A percentile compares a stretch with the other conserved stretches of the same genome.
phyloP scores from a whole-genome alignment of 1,284 basidiomycete genomes.

The Cerrena zonata region DNA sequence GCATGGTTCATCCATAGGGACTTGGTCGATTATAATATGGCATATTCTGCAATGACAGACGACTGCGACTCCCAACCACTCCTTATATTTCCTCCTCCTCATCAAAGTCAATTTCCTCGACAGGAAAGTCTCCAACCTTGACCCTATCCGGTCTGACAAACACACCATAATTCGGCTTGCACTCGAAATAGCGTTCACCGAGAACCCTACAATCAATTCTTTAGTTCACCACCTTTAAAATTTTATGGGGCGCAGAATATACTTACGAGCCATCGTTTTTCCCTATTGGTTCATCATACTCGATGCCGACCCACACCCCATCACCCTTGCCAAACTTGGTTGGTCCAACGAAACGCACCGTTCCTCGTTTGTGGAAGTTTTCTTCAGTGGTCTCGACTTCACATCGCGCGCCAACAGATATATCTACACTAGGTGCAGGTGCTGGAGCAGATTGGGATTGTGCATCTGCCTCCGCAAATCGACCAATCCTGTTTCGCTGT shows the following conservation, averaged over 20 bases:
- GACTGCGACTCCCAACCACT: not conserved
- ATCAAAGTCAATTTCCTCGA: constrained; percentile 67
- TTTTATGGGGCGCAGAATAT: not conserved
- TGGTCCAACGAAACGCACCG: constrained; percentile 77
- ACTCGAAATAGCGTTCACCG: constrained; percentile 81
- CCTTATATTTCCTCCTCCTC: constrained; percentile 67
- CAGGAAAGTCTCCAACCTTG: constrained; percentile 80
- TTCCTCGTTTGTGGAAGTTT: constrained; percentile 72
- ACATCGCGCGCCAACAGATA: constrained; percentile 71
- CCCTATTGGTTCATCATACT: constrained; percentile 93
- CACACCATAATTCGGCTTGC: constrained; percentile 71
- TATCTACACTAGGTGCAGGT: constrained; percentile 33
- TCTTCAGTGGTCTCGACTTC: constrained; percentile 69
- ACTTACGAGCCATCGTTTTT: constrained; percentile 93
- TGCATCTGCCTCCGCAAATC: constrained; percentile 59
- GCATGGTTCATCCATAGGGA: no score
- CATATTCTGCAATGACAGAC: not conserved
- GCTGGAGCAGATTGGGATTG: constrained; percentile 29
- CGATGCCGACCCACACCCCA: constrained; percentile 85
- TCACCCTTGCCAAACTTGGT: constrained; percentile 68
- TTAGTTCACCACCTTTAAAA: constrained; percentile 2
- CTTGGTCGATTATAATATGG: no score
- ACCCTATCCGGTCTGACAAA: constrained; percentile 87
- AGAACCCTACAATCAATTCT: constrained; percentile 58
- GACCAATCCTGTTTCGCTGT: constrained; percentile 81